phyloP scores from a whole-genome alignment of 768 basidiomycete species.

The Suillus lakei region DNA sequence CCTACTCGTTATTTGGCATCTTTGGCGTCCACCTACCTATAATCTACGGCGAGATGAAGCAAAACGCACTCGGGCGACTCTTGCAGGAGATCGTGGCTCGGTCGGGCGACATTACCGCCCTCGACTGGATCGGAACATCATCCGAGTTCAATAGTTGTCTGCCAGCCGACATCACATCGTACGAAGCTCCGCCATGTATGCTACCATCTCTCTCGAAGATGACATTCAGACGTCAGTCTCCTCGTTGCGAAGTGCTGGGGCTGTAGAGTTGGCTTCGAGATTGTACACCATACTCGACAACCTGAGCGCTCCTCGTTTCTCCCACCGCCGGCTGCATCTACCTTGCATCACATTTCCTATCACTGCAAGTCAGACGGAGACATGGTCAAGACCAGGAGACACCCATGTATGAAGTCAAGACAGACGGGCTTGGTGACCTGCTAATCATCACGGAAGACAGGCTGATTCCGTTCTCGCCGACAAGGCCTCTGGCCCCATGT shows the following conservation, averaged over 20 bases:
- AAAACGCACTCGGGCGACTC: not conserved
- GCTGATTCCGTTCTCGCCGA: not conserved
- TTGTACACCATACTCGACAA: not conserved
- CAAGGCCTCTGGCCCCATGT: not conserved
- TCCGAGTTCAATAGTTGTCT: not conserved
- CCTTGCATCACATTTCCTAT: not conserved
- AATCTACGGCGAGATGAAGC: not conserved
- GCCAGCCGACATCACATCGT: not conserved
- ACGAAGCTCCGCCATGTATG: not conserved
- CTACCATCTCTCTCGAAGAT: not conserved
- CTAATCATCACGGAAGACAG: not conserved
- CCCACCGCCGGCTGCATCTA: not conserved
- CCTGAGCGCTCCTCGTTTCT: not conserved
- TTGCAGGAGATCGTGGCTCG: slow-evolving; percentile 6
- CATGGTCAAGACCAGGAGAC: not conserved
- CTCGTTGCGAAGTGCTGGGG: not conserved
- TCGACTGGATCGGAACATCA: slow-evolving; percentile 6
- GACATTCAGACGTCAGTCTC: not conserved
- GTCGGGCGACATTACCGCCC: slow-evolving; percentile 2
- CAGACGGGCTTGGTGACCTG: not conserved
- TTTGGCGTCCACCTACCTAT: not conserved
- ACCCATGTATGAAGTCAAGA: not conserved
- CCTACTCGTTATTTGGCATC: not conserved
- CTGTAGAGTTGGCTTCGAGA: not conserved
- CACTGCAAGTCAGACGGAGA: not conserved